These are phyloP conservation scores for Clarireedia monteithiana DNA, from an alignment of 2,329 filamentous ascomycete species.

Conservation along the genomic window DNA sequence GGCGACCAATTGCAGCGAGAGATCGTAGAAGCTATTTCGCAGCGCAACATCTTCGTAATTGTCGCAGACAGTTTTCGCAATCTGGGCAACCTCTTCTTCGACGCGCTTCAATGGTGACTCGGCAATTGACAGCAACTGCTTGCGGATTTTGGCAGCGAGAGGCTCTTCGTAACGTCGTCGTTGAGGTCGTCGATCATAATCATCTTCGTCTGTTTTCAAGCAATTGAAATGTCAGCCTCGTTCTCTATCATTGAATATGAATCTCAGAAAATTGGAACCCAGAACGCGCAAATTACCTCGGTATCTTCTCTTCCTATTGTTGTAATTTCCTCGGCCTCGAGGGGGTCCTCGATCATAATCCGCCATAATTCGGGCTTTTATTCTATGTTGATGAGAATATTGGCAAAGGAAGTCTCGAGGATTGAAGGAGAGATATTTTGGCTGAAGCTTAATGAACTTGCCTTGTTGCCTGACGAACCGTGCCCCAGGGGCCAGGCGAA, in stretches of 20 bases:
- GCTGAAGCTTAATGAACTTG: background rate
- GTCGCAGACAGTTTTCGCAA: constrained; percentile 71
- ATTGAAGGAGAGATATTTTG: background rate
- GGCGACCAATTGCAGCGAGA: constrained; percentile 66
- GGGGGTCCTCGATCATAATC: constrained; percentile 36
- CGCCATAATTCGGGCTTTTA: constrained; percentile 34
- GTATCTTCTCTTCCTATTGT: constrained; percentile 69
- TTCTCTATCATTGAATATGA: background rate
- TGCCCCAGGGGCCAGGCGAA: background rate
- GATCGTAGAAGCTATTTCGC: constrained; percentile 62
- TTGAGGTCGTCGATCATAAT: constrained; percentile 65
- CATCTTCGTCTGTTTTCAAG: constrained; percentile 57
- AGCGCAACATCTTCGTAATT: constrained; percentile 82
- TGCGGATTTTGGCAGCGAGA: constrained; percentile 62
- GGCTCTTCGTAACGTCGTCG: constrained; percentile 70
- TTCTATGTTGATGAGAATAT: background rate
- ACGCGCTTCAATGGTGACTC: constrained; percentile 73
- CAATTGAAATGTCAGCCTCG: constrained; percentile 20
- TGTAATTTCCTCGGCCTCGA: constrained; percentile 31
- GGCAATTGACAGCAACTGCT: constrained; percentile 71
- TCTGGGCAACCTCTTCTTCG: constrained; percentile 67
- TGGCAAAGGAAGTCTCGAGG: background rate
- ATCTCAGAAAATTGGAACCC: background rate
- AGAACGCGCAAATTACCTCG: constrained; percentile 49
- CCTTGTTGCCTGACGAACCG: background rate